phyloP scores from a whole-genome alignment of 176 grass and related monocot genomes.

The Zoysia pacifica region DNA sequence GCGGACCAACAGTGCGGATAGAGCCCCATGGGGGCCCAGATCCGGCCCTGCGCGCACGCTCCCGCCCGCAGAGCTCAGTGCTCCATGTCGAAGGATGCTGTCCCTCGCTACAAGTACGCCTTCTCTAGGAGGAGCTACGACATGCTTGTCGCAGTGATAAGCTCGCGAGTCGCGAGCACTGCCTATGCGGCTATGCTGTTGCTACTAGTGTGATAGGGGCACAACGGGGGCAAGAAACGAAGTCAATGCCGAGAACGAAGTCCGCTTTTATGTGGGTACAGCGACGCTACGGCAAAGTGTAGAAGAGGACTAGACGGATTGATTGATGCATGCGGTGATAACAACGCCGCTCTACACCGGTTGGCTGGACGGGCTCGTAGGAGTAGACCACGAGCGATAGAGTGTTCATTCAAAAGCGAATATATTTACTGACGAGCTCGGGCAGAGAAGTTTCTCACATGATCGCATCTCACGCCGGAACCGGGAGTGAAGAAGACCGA shows the following conservation, averaged over 20 bases:
- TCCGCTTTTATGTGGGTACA: slow-evolving; percentile 18
- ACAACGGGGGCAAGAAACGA: slow-evolving; percentile 24
- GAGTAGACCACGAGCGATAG: background rate
- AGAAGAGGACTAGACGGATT: slow-evolving; percentile 10
- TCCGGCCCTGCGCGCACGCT: slow-evolving; percentile 31
- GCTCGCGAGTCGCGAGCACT: background rate
- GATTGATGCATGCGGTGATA: slow-evolving; percentile 20
- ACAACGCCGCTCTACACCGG: background rate
- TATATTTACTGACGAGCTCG: background rate
- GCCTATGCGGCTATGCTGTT: background rate
- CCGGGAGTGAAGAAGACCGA: background rate
- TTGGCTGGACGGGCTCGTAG: background rate
- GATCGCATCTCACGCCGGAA: background rate
- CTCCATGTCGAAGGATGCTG: slow-evolving; percentile 35
- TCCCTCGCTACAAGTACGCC: slow-evolving; percentile 1
- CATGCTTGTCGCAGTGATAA: slow-evolving; percentile 18
- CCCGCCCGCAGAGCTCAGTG: slow-evolving; percentile 30
- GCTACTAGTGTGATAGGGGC: background rate
- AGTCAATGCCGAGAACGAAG: slow-evolving; percentile 42
- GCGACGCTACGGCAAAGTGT: slow-evolving; percentile 29
- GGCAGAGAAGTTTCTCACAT: slow-evolving; percentile 36
- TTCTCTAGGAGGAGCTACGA: background rate
- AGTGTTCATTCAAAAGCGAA: slow-evolving; percentile 6
- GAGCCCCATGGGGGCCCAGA: slow-evolving; percentile 4
- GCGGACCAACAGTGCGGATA: background rate